These are phyloP conservation scores for Apiospora pterosperma DNA, from an alignment of 2,329 filamentous ascomycete genomes.

Conservation along the genomic window DNA sequence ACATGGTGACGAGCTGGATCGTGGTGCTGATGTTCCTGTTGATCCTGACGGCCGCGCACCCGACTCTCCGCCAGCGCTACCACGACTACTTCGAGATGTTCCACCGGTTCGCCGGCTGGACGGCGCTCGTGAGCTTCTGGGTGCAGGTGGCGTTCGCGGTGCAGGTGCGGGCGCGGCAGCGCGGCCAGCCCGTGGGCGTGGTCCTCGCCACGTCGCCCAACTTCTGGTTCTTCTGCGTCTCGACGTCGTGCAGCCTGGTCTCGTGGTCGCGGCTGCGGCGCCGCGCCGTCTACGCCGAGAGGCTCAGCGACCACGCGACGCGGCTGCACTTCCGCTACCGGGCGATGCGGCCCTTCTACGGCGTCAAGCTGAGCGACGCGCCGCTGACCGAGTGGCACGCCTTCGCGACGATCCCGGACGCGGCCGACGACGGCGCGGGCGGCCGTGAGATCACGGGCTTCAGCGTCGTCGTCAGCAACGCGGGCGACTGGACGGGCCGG, in stretches of 20 bases:
- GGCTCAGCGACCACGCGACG: slow-evolving; percentile 58
- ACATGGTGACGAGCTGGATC: slow-evolving; percentile 41
- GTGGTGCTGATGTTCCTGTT: slow-evolving; percentile 34
- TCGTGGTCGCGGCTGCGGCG: slow-evolving; percentile 62
- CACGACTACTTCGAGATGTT: slow-evolving; percentile 56
- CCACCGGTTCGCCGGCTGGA: slow-evolving; percentile 58
- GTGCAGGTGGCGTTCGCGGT: neutral
- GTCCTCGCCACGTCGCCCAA: slow-evolving; percentile 36
- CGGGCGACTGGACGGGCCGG: slow-evolving; percentile 61
- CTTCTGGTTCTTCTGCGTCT: slow-evolving; percentile 58
- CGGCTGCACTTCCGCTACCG: slow-evolving; percentile 56
- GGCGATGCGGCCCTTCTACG: slow-evolving; percentile 42
- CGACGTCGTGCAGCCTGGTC: slow-evolving; percentile 53
- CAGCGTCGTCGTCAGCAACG: slow-evolving; percentile 57
- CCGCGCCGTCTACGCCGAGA: slow-evolving; percentile 51
- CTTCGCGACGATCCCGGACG: slow-evolving; percentile 57
- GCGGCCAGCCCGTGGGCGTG: slow-evolving; percentile 20
- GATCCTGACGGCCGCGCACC: slow-evolving; percentile 49
- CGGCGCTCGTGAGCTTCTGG: slow-evolving; percentile 49
- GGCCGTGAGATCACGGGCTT: slow-evolving; percentile 34
- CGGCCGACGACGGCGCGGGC: neutral
- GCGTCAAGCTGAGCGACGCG: slow-evolving; percentile 48
- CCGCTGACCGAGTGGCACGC: slow-evolving; percentile 59
- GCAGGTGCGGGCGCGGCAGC: slow-evolving; percentile 28
- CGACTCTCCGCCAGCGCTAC: slow-evolving; percentile 42